Evolutionary conservation across 2,329 filamentous ascomycete species (phyloP).

Genomic region (Xylariaceae sp.): DNA sequence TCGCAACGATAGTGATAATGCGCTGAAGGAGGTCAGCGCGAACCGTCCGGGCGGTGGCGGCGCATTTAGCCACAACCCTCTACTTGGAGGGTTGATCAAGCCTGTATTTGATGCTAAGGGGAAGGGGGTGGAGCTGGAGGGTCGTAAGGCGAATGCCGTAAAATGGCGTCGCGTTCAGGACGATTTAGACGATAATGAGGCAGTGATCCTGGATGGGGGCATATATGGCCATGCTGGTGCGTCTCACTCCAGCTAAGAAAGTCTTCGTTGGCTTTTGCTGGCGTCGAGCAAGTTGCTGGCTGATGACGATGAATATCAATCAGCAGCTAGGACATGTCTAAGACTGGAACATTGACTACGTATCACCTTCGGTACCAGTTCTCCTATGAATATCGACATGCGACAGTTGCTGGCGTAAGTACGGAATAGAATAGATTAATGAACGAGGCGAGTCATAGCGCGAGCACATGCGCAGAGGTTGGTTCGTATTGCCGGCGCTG

Average conservation of each 20-base stretch:
- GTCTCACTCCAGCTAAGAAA: background rate
- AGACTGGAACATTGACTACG: background rate
- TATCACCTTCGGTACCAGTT: background rate
- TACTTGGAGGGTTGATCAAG: slow-evolving; percentile 59
- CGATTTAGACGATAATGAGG: slow-evolving; percentile 54
- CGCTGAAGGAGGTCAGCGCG: slow-evolving; percentile 33
- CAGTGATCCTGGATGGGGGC: slow-evolving; percentile 35
- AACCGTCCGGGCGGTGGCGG: slow-evolving; percentile 41
- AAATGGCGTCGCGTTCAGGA: slow-evolving; percentile 59
- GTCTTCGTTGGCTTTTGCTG: background rate
- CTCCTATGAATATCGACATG: background rate
- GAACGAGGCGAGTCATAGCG: background rate
- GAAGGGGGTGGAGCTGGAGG: slow-evolving; percentile 42
- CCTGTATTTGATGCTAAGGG: slow-evolving; percentile 55
- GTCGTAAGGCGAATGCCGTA: slow-evolving; percentile 39
- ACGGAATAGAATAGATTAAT: background rate
- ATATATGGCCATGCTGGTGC: slow-evolving; percentile 4
- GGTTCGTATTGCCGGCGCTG: too few relatives aligned
- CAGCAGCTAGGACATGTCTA: background rate
- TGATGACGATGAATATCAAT: background rate
- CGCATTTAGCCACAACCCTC: slow-evolving; percentile 63
- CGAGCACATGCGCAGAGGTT: background rate
- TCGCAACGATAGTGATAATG: slow-evolving; percentile 7
- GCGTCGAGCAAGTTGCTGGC: background rate
- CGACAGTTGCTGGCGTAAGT: background rate